Base-by-base conservation (phyloP, 2,329 filamentous ascomycete species). In the Calonectria henricotiae region DNA sequence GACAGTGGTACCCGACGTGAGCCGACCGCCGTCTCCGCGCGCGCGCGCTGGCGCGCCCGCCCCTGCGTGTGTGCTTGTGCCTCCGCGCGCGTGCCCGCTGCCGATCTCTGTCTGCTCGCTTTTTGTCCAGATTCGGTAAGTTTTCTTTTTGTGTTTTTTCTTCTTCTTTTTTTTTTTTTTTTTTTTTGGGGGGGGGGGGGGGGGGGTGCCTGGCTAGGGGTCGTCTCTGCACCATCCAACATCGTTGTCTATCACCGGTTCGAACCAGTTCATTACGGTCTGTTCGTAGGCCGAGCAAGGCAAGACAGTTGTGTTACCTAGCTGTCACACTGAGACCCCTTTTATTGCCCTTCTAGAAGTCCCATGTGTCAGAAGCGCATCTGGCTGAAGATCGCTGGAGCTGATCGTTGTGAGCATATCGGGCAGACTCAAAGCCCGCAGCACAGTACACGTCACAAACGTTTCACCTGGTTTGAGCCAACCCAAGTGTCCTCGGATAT, bases 291-390 rank as follows among this genome's bases (percentile, higher is more conserved):
- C 13, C 6, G n/a, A 39, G 35, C 4, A 58, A 32, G 4, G 8
- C 12, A 39, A 23, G 13, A 25, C 32, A 23, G 39, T 25, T 39
- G 51, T 58, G 32, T 25, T 58, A 58, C 51, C 51, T 20, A 37
- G n/a, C 51, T 37, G 20, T 58, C 51, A 58, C 37, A 3, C 37
- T 12, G 32, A 13, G 13, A 30, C 32, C 15, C 23, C 37, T 25
- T 20, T 51, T 9, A 51, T 32, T 39, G 13, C 20, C 20, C 51
- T 58, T 58, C 51, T 58, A 58, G 51, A 58, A 58, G 35, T 8
- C 51, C n/a, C 35, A 7, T 39, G 35, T 58, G 35, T 25, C 12
- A 23, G 32, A 23, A 55, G n/a, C 7, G 6, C 32, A 4, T 32
- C n/a, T 5, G 32, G 30, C 20, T 25, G 35, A 17, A 23, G 51